Base-by-base conservation (phyloP, 78 protist genomes). In the Dictyostelium firmibasis region DNA sequence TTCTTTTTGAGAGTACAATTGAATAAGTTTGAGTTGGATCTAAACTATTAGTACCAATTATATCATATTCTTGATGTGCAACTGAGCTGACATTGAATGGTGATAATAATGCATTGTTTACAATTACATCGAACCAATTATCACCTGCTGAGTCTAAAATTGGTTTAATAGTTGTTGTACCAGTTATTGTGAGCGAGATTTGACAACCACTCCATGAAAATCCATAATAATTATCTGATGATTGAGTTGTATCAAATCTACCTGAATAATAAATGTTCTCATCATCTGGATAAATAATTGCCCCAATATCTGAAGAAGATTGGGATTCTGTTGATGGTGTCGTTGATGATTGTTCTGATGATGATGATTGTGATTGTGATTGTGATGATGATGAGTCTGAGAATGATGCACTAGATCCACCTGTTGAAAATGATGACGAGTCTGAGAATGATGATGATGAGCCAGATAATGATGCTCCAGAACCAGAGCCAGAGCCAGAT, bases 11-110 rank as follows among this genome's bases (percentile, higher is more conserved):
- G 1, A 85, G 23, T 16, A 20, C 31, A 47, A 85, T 43, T 20
- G 38, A 47, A 72, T 85, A 85, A 6, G 75, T 44, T 85, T 85
- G 67, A 27, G 29, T 4, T 7, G 82, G 69, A 44, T 85, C 83
- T 20, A 85, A 38, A 57, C 14, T 44, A 38, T 6, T 27, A 1
- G 29, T 6, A 18, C 64, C 86, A 57, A 35, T 27, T 0, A 82
- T 27, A 31, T 41, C 11, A 43, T 77, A 77, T 23, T 5, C n/a
- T 13, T 31, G 29, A 44, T 33, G 86, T 29, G 50, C 27, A 9
- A 47, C 23, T 18, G 86, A 82, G 1, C 50, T 57, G 4, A 60
- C 86, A 82, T 82, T 82, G 41, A 82, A 38, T 20, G 75, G 35
- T 27, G 14, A 18, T n/a, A 33, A 31, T 8, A 82, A 11, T 1